These are phyloP conservation scores for Globisporangium recalcitrans DNA, from an alignment of 352 stramenopile genomes.

Conservation along the genomic window DNA sequence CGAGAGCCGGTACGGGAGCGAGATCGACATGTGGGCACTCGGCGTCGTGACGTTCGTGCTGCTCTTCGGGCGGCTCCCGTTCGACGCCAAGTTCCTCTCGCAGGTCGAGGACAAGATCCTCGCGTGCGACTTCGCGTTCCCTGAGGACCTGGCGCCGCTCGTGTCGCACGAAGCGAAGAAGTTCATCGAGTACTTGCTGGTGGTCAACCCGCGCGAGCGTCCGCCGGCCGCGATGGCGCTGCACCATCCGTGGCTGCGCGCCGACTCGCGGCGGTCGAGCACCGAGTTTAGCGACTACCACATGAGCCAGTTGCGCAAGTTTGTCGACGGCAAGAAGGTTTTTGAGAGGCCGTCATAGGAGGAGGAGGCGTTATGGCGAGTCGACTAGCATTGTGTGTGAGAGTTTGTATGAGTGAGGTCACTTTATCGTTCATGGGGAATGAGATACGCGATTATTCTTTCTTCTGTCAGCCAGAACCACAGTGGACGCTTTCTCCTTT, in stretches of 20 bases:
- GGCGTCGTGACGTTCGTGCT: slow-evolving; percentile 71
- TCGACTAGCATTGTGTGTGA: not conserved
- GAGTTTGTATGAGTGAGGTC: not conserved
- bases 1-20: slow-evolving; percentile 43
- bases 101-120: slow-evolving; percentile 83
- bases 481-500: no score
- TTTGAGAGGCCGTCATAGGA: slow-evolving; percentile 15
- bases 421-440: not conserved
- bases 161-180: slow-evolving; percentile 64
- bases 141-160: slow-evolving; percentile 37
- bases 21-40: slow-evolving; percentile 77
- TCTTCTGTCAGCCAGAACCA: no score
- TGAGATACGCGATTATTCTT: not conserved
- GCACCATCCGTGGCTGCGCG: slow-evolving; percentile 68
- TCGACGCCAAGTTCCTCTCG: slow-evolving; percentile 77
- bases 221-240: slow-evolving; percentile 57
- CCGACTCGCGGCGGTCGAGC: slow-evolving; percentile 24
- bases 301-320: slow-evolving; percentile 41
- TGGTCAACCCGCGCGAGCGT: slow-evolving; percentile 49
- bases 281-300: slow-evolving; percentile 37
- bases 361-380: not conserved
- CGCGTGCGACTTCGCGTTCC: slow-evolving; percentile 52
- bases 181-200: slow-evolving; percentile 75
- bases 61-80: slow-evolving; percentile 68
- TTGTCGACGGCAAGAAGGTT: slow-evolving; percentile 40